These are phyloP conservation scores for Amanita fuliginea DNA, from an alignment of 768 basidiomycete species.

Conservation along the genomic window DNA sequence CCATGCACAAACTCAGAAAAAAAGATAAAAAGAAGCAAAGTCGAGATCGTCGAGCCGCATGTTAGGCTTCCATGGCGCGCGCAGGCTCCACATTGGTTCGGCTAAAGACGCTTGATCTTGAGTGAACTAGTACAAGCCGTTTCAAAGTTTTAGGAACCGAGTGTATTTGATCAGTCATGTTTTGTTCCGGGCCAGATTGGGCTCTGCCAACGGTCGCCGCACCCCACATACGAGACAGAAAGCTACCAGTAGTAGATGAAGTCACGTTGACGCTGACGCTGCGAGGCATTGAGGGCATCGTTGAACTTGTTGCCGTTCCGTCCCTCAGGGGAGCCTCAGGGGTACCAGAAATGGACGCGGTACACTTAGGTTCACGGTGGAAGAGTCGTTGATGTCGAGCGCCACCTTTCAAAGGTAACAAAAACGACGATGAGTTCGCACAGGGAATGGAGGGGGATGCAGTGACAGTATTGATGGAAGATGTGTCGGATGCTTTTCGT, in stretches of 20 bases:
- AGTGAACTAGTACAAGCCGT: conserved; percentile 7
- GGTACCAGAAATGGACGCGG: neutral
- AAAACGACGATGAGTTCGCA: conserved; percentile 3
- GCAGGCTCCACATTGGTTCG: neutral
- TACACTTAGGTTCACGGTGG: conserved; percentile 5
- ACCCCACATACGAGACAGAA: conserved; percentile 7
- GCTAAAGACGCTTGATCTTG: conserved; percentile 5
- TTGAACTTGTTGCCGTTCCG: neutral
- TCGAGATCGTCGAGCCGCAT: neutral
- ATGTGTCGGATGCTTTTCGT: conserved; percentile 40
- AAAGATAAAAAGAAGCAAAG: conserved; percentile 3
- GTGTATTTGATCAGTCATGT: neutral
- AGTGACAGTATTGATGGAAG: conserved; percentile 37
- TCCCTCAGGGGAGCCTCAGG: neutral
- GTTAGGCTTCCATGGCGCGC: neutral
- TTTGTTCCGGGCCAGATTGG: conserved; percentile 1
- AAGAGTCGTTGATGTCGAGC: conserved; percentile 1
- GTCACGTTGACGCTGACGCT: conserved; percentile 2
- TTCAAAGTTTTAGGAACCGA: conserved; percentile 3
- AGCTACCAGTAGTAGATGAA: neutral
- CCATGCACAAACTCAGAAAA: conserved; percentile 6
- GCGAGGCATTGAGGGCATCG: conserved; percentile 5
- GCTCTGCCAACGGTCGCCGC: conserved; percentile 1
- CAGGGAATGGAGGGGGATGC: conserved; percentile 16
- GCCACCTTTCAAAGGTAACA: conserved; percentile 4